A percentile compares a stretch with the other conserved stretches of the same genome.
Conservation (phyloP, 768 basidiomycete genomes). For the Amanita jacksonii region DNA sequence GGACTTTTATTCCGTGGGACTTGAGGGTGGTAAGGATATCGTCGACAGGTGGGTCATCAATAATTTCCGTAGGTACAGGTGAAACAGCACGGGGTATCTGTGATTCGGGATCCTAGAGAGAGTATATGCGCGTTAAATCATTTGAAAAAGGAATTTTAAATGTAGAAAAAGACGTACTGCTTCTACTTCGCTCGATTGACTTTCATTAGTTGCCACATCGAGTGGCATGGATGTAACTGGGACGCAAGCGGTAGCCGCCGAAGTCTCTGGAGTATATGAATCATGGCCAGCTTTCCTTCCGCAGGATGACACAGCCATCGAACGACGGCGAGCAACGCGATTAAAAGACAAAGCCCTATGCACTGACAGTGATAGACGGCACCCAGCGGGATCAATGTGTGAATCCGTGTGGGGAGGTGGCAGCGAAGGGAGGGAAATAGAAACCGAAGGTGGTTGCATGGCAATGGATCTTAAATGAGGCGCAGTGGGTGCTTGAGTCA, state of each 20-base stretch:
- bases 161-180: not conserved
- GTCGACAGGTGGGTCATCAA: slow-evolving; percentile 22
- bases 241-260: not conserved
- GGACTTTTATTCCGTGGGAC: slow-evolving; percentile 27
- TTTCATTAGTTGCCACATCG: not conserved
- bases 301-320: too few species aligned
- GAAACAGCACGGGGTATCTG: slow-evolving; percentile 19
- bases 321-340: too few species aligned
- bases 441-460: too few species aligned
- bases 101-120: slow-evolving; percentile 1
- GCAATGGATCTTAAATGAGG: too few species aligned
- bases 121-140: not conserved
- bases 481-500: too few species aligned
- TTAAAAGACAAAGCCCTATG: too few species aligned
- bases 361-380: too few species aligned
- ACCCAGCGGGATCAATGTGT: too few species aligned
- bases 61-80: slow-evolving; percentile 25
- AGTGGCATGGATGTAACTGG: too few species aligned
- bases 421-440: too few species aligned
- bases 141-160: not conserved
- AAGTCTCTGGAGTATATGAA: not conserved
- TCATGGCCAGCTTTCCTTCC: too few species aligned
- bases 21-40: slow-evolving; percentile 20
- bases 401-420: too few species aligned
- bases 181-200: not conserved